Evolutionary conservation across 192 early-diverging fungal species (phyloP).

Genomic region (Chytriomyces sp.): DNA sequence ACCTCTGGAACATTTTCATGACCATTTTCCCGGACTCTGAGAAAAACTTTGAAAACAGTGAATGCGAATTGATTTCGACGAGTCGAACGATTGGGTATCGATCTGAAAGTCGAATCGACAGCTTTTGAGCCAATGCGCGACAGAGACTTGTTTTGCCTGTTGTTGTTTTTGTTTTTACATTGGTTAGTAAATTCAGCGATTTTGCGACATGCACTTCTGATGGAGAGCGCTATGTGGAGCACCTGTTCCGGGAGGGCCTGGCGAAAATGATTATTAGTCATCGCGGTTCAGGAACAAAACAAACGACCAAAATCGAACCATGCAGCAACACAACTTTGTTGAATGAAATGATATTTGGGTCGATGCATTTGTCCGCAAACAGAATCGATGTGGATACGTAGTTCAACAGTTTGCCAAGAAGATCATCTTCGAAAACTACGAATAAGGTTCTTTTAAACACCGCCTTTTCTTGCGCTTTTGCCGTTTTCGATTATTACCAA

Average conservation of each 20-base stretch:
- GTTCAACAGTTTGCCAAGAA: constrained; percentile 60
- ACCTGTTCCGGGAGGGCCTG: constrained; percentile 62
- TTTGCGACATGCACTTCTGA: neutral
- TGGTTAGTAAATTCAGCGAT: neutral
- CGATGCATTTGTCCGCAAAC: constrained; percentile 64
- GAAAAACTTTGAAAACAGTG: constrained; percentile 79
- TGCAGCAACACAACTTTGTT: constrained; percentile 70
- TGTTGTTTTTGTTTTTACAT: constrained; percentile 1
- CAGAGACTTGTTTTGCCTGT: constrained; percentile 75
- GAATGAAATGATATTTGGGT: constrained; percentile 60
- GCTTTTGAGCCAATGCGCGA: constrained; percentile 65
- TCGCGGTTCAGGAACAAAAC: neutral
- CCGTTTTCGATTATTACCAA: neutral
- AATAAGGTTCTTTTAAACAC: neutral
- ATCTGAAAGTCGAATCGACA: constrained; percentile 62
- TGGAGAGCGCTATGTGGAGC: neutral
- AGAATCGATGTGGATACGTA: constrained; percentile 67
- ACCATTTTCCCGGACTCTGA: constrained; percentile 69
- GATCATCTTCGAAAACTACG: constrained; percentile 63
- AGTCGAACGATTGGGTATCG: constrained; percentile 62
- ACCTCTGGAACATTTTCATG: constrained; percentile 61
- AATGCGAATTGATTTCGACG: constrained; percentile 76
- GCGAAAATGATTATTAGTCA: neutral
- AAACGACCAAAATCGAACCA: constrained; percentile 30
- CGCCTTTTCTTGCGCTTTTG: too few relatives aligned